Evolutionary conservation across 306 rosid species (phyloP).

Genomic region (Trichosanthes truncata): DNA sequence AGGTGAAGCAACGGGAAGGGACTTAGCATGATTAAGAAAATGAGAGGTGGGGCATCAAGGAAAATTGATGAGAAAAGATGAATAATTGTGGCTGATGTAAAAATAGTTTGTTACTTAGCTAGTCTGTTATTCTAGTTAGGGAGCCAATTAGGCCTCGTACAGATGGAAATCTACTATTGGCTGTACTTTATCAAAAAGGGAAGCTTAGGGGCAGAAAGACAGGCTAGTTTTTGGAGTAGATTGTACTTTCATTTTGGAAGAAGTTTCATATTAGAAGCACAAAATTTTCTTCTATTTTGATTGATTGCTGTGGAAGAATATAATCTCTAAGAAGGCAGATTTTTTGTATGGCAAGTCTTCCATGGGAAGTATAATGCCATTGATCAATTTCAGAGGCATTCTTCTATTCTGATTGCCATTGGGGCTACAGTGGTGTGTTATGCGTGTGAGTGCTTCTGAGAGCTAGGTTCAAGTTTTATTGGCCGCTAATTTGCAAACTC

Average conservation of each 20-base stretch:
- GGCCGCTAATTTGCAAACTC: background rate
- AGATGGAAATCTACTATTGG: no score
- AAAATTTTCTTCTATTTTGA: background rate
- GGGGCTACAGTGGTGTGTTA: background rate
- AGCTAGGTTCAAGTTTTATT: background rate
- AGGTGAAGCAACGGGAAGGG: background rate
- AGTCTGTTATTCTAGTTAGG: background rate
- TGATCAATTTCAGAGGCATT: background rate
- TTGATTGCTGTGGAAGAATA: background rate
- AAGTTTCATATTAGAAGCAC: background rate
- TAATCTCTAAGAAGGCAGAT: background rate
- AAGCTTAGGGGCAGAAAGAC: background rate
- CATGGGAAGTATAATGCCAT: background rate
- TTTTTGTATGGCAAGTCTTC: background rate
- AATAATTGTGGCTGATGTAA: background rate
- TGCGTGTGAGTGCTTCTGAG: background rate
- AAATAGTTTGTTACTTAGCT: background rate
- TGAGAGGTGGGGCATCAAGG: background rate
- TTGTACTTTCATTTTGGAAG: background rate
- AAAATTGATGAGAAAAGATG: background rate
- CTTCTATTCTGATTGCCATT: background rate
- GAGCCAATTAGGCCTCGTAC: no score
- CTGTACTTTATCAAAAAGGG: background rate
- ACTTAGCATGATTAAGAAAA: background rate
- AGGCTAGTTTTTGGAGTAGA: background rate